Evolutionary conservation across 2,329 filamentous ascomycete genomes (phyloP).

Genomic region (Clarireedia homoeocarpa): DNA sequence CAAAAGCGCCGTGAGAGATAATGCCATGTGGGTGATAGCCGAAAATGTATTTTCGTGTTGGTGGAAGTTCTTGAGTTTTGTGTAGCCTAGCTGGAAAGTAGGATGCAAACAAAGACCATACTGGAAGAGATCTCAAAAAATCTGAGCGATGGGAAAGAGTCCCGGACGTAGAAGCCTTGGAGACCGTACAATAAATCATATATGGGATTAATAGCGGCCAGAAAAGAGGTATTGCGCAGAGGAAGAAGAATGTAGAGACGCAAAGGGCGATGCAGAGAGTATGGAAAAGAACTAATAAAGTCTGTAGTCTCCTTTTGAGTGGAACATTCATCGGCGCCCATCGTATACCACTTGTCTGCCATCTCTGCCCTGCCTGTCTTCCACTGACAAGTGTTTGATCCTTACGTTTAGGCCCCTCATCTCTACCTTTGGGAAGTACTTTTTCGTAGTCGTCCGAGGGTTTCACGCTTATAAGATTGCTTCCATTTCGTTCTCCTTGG

Average conservation of each 20-base stretch:
- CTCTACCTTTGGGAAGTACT: slow-evolving; percentile 7
- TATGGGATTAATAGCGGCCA: slow-evolving; percentile 78
- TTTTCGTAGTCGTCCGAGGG: slow-evolving; percentile 17
- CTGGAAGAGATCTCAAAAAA: slow-evolving; percentile 60
- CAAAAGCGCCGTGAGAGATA: slow-evolving; percentile 93
- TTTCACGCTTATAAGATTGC: slow-evolving; percentile 23
- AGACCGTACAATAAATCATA: slow-evolving; percentile 74
- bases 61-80: slow-evolving; percentile 70
- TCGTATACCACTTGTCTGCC: slow-evolving; percentile 49
- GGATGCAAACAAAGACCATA: slow-evolving; percentile 85
- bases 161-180: slow-evolving; percentile 69
- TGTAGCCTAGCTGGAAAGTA: slow-evolving; percentile 90
- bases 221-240: slow-evolving; percentile 82
- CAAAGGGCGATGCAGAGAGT: slow-evolving; percentile 62
- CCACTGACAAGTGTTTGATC: slow-evolving; percentile 24
- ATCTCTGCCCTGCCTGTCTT: slow-evolving; percentile 28
- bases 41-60: slow-evolving; percentile 88
- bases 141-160: slow-evolving; percentile 66
- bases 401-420: slow-evolving; percentile 15
- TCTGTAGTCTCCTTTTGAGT: slow-evolving; percentile 64
- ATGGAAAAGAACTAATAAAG: slow-evolving; percentile 68
- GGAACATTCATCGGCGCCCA: slow-evolving; percentile 78
- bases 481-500: slow-evolving; percentile 15
- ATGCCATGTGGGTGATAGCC: slow-evolving; percentile 97
- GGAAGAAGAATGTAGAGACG: slow-evolving; percentile 79